Conservation (phyloP, 768 basidiomycete genomes). For the Mycena haematopus region DNA sequence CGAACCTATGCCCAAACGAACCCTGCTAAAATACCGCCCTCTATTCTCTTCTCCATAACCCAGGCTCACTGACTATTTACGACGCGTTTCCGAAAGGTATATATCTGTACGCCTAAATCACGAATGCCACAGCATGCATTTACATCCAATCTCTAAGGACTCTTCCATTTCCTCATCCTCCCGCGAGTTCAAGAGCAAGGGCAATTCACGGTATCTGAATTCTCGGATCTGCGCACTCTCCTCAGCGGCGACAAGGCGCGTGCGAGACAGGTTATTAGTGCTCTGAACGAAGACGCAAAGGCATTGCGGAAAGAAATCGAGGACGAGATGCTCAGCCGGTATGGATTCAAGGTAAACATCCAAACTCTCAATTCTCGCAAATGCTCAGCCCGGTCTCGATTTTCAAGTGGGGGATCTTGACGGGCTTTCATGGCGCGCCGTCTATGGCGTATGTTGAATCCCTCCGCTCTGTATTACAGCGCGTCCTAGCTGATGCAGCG, state of each 20-base stretch:
- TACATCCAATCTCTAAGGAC: constrained; percentile 43
- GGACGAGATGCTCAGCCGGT: constrained; percentile 79
- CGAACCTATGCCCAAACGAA: constrained; percentile 64
- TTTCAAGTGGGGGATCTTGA: constrained; percentile 52
- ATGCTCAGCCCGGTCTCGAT: neutral
- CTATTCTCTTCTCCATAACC: constrained; percentile 65
- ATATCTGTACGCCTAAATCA: no score
- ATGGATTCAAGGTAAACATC: constrained; percentile 75
- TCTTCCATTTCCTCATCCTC: constrained; percentile 89
- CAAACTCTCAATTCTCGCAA: no score
- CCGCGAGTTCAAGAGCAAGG: constrained; percentile 64
- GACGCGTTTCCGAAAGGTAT: constrained; percentile 74
- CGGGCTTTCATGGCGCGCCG: constrained; percentile 85
- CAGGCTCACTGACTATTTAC: constrained; percentile 66
- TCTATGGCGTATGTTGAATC: constrained; percentile 83
- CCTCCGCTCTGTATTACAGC: neutral
- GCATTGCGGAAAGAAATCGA: constrained; percentile 65
- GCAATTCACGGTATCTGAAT: constrained; percentile 39
- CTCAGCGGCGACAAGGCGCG: constrained; percentile 57
- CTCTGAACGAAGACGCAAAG: constrained; percentile 62
- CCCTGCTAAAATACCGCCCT: constrained; percentile 60
- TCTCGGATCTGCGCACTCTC: constrained; percentile 63
- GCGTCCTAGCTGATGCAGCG: constrained; percentile 14
- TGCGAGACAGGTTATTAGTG: constrained; percentile 60
- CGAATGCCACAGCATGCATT: neutral